Evolutionary conservation across 2,329 filamentous ascomycete species (phyloP).

Genomic region (Lachnellula occidentalis): DNA sequence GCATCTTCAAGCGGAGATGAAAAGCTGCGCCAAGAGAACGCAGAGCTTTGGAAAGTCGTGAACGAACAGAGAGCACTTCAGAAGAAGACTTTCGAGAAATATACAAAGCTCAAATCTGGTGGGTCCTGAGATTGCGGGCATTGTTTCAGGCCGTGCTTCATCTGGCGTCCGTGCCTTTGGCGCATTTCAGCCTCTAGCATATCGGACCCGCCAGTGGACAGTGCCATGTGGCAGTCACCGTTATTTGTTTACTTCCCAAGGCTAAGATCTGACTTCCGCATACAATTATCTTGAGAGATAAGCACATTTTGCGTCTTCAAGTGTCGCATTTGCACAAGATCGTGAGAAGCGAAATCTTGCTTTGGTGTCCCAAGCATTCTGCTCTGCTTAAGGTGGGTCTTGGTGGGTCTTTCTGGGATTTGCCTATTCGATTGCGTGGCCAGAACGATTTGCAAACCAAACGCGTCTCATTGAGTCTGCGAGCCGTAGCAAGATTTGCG

Average conservation of each 20-base stretch:
- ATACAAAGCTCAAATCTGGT: slow-evolving; percentile 25
- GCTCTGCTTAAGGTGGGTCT: slow-evolving; percentile 6
- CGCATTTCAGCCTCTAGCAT: no score
- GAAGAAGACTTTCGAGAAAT: slow-evolving; percentile 34
- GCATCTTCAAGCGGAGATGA: slow-evolving; percentile 33
- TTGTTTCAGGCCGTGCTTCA: slow-evolving; percentile 15
- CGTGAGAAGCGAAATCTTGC: slow-evolving; percentile 21
- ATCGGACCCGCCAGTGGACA: background rate
- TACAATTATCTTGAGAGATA: background rate
- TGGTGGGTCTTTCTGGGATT: slow-evolving; percentile 4
- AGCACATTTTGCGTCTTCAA: slow-evolving; percentile 6
- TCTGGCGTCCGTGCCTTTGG: slow-evolving; percentile 5
- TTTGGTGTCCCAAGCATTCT: slow-evolving; percentile 7
- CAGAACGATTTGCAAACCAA: slow-evolving; percentile 12
- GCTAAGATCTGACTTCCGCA: background rate
- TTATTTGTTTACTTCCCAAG: background rate
- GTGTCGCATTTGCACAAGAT: slow-evolving; percentile 9
- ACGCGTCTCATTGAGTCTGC: slow-evolving; percentile 8
- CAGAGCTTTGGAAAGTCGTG: slow-evolving; percentile 41
- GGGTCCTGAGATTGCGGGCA: slow-evolving; percentile 9
- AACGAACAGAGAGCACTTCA: slow-evolving; percentile 40
- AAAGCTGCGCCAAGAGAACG: slow-evolving; percentile 36
- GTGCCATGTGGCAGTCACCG: background rate
- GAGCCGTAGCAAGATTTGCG: slow-evolving; percentile 5
- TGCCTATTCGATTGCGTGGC: slow-evolving; percentile 11